Evolutionary conservation across 1,284 basidiomycete species (phyloP).

Genomic region (Ganoderma lingzhi): DNA sequence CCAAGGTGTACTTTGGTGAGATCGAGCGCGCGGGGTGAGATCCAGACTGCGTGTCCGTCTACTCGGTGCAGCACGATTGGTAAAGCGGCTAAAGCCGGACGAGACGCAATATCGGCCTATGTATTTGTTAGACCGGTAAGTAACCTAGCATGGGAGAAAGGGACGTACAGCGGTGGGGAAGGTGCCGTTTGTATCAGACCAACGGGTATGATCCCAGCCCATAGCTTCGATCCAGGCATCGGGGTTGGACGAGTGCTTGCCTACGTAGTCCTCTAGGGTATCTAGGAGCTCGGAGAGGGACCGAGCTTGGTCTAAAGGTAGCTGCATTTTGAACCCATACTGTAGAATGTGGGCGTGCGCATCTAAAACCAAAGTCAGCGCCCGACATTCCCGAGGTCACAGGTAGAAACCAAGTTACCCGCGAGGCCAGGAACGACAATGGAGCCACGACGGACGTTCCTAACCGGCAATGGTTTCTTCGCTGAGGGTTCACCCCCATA

Average conservation of each 20-base stretch:
- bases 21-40: conserved; percentile 74
- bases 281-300: conserved; percentile 72
- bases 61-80: conserved; percentile 78
- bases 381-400: background rate
- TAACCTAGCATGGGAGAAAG: background rate
- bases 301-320: conserved; percentile 66
- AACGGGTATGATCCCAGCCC: conserved; percentile 94
- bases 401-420: conserved; percentile 49
- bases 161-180: conserved; percentile 83
- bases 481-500: conserved; percentile 42
- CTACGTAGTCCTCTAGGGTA: conserved; percentile 70
- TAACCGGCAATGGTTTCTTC: conserved; percentile 48
- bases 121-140: conserved; percentile 58
- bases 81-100: conserved; percentile 68
- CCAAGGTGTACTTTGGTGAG: conserved; percentile 81
- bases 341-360: conserved; percentile 82
- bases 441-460: conserved; percentile 51
- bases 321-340: conserved; percentile 74
- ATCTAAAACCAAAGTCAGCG: conserved; percentile 53
- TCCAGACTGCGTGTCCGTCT: conserved; percentile 89
- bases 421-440: conserved; percentile 76
- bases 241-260: conserved; percentile 55
- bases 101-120: conserved; percentile 62
- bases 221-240: conserved; percentile 83
- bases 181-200: conserved; percentile 56